A percentile compares a stretch with the other conserved stretches of the same genome.
phyloP scores from a whole-genome alignment of 2,329 filamentous ascomycete genomes.

The Fusarium longipes region DNA sequence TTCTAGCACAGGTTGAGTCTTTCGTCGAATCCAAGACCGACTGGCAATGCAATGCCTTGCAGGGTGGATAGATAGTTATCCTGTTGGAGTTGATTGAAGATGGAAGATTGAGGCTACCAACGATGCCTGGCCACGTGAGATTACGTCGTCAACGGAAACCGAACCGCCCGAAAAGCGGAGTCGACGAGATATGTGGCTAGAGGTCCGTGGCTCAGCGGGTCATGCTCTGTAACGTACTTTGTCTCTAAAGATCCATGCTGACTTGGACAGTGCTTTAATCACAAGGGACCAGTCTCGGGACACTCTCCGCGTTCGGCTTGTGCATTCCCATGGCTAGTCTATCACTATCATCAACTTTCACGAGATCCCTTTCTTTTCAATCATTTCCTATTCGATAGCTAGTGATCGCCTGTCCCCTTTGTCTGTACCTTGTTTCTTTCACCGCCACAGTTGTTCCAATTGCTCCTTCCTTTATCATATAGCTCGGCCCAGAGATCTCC shows the following conservation, averaged over 20 bases:
- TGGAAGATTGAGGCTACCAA: constrained; percentile 34
- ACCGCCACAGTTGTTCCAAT: constrained; percentile 23
- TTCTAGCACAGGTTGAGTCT: neutral
- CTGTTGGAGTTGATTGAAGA: constrained; percentile 13
- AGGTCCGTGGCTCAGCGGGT: neutral
- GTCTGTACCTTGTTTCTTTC: neutral
- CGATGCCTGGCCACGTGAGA: constrained; percentile 42
- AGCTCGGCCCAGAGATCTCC: neutral
- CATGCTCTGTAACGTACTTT: neutral
- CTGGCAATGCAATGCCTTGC: constrained; percentile 7
- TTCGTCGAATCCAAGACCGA: neutral
- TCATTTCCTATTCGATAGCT: constrained; percentile 7
- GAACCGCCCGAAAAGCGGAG: constrained; percentile 15
- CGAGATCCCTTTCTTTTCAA: constrained; percentile 1
- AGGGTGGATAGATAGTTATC: neutral
- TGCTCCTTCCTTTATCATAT: constrained; percentile 2
- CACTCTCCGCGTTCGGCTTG: constrained; percentile 35
- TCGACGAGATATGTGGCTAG: neutral
- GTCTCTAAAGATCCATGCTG: neutral
- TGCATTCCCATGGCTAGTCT: neutral
- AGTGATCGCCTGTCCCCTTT: constrained; percentile 10
- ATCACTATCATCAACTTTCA: constrained; percentile 15
- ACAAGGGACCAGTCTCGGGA: constrained; percentile 33
- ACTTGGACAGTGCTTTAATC: constrained; percentile 22
- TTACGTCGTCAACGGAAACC: constrained; percentile 38